Evolutionary conservation across 202 grass and related monocot genomes (phyloP).

Genomic region (Carex sylvatica): DNA sequence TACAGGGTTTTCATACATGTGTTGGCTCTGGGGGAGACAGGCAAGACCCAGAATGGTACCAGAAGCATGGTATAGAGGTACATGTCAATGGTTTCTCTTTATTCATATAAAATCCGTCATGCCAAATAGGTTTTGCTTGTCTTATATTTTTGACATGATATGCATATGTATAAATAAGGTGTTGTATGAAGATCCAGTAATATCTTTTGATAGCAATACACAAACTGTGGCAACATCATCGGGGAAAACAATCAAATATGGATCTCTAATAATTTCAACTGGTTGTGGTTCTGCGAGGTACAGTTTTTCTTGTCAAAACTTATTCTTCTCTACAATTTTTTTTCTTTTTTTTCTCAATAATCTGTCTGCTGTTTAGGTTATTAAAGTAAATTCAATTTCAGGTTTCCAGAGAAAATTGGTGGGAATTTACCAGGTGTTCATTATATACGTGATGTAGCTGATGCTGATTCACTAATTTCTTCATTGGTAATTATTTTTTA

Average conservation of each 20-base stretch:
- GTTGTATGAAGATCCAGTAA: constrained; percentile 83
- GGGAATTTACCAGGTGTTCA: constrained; percentile 77
- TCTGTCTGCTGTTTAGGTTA: neutral
- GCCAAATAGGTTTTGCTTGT: neutral
- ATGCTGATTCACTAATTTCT: constrained; percentile 88
- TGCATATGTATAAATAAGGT: constrained; percentile 47
- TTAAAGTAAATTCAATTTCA: constrained; percentile 29
- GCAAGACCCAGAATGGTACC: constrained; percentile 83
- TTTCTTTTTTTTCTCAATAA: neutral
- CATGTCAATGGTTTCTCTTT: neutral
- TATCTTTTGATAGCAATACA: constrained; percentile 72
- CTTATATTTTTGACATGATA: constrained; percentile 2
- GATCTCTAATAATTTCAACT: constrained; percentile 92
- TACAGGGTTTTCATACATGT: constrained; percentile 88
- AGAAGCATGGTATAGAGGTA: constrained; percentile 93
- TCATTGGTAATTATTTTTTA: constrained; percentile 59
- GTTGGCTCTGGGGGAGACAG: constrained; percentile 81
- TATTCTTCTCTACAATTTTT: neutral
- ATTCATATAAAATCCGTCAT: neutral
- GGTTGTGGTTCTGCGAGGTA: constrained; percentile 69
- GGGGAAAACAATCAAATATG: constrained; percentile 92
- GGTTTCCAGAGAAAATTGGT: constrained; percentile 86
- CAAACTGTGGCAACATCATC: constrained; percentile 78
- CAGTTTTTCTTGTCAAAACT: constrained; percentile 7
- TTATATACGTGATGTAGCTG: constrained; percentile 80